Conservation (phyloP, 2,329 filamentous ascomycete genomes). For the Cladosporium halotolerans region DNA sequence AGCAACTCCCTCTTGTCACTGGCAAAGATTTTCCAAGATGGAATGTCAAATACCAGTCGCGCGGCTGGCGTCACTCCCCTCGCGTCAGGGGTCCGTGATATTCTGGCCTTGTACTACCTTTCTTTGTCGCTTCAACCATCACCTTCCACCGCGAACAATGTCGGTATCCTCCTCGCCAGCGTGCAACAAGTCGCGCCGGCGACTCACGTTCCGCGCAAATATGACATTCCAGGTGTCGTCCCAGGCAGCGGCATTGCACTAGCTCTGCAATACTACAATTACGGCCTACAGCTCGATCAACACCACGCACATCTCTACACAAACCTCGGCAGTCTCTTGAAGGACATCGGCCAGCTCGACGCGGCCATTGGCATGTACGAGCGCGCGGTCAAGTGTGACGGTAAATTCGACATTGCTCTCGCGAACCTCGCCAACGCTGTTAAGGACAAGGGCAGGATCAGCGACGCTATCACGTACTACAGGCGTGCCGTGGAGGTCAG, state of each 20-base stretch:
- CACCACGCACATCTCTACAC: conserved; percentile 95
- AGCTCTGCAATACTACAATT: conserved; percentile 90
- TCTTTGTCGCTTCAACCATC: conserved; percentile 92
- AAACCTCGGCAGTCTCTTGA: conserved; percentile 88
- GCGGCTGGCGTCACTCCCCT: conserved; percentile 27
- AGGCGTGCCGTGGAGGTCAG: conserved; percentile 84
- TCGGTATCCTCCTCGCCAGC: conserved; percentile 91
- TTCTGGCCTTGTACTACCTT: conserved; percentile 88
- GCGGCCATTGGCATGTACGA: conserved; percentile 97
- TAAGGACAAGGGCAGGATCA: conserved; percentile 89
- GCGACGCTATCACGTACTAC: conserved; percentile 89
- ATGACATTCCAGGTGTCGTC: conserved; percentile 65
- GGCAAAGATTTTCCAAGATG: conserved; percentile 96
- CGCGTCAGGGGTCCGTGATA: conserved; percentile 77
- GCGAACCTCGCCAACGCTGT: conserved; percentile 96
- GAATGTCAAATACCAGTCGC: conserved; percentile 68
- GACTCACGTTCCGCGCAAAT: conserved; percentile 26
- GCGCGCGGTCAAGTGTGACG: conserved; percentile 83
- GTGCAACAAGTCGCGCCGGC: conserved; percentile 62
- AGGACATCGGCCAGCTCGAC: conserved; percentile 90
- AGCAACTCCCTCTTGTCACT: conserved; percentile 92
- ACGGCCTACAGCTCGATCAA: conserved; percentile 77
- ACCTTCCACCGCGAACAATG: conserved; percentile 95
- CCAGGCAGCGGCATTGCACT: conserved; percentile 83
- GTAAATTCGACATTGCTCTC: conserved; percentile 92